Conservation (phyloP, 805 yeast species). For the Hanseniaspora clermontiae region DNA sequence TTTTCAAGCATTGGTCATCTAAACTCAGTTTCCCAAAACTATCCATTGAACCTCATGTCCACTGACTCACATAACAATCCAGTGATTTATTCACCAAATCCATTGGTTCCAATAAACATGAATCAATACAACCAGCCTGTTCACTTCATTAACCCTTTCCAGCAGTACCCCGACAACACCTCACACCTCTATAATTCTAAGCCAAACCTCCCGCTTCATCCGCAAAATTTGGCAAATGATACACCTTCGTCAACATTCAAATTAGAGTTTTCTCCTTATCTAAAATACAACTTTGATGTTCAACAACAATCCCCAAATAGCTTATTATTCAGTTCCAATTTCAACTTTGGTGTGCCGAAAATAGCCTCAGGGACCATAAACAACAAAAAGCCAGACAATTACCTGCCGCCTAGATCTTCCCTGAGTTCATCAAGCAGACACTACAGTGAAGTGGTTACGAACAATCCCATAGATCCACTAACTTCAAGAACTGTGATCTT, state of each 20-base stretch:
- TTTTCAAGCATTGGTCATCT: not conserved
- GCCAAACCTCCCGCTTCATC: not conserved
- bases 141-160: conserved; percentile 6
- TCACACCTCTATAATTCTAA: not conserved
- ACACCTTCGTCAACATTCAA: not conserved
- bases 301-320: not conserved
- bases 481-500: not conserved
- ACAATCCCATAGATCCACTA: not conserved
- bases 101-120: not conserved
- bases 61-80: not conserved
- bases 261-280: not conserved
- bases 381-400: not conserved
- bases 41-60: not conserved
- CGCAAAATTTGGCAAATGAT: not conserved
- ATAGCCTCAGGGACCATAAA: not conserved
- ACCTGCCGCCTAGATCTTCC: not conserved
- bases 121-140: not conserved
- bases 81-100: not conserved
- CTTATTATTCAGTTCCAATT: not conserved
- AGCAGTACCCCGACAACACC: not conserved
- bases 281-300: not conserved
- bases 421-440: not conserved
- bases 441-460: not conserved
- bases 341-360: not conserved
- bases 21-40: not conserved